Evolutionary conservation across 106 monocot species (phyloP).

Genomic region (Hemerocallis citrina): DNA sequence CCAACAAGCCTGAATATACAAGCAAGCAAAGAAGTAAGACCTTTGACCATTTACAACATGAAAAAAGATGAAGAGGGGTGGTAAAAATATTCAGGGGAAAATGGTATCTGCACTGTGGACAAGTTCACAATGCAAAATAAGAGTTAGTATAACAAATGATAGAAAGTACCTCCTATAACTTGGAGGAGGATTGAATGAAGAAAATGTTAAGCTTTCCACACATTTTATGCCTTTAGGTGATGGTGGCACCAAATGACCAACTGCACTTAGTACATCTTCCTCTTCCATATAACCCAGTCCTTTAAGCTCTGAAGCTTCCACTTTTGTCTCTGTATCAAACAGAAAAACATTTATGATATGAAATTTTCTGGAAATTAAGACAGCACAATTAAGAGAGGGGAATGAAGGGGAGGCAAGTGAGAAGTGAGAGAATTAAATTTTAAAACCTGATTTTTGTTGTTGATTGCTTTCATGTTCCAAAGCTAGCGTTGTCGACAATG

Average conservation of each 20-base stretch:
- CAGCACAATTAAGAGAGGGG: too few relatives aligned
- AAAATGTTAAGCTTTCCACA: conserved; percentile 61
- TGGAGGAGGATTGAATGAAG: conserved; percentile 93
- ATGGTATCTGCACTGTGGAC: too few relatives aligned
- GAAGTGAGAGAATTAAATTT: too few relatives aligned
- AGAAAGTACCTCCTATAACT: conserved; percentile 60
- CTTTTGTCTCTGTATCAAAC: too few relatives aligned
- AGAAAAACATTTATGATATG: too few relatives aligned
- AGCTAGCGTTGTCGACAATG: conserved; percentile 71
- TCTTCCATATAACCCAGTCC: conserved; percentile 65
- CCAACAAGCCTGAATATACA: conserved; percentile 50
- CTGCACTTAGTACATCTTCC: conserved; percentile 46
- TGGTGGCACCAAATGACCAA: conserved; percentile 36
- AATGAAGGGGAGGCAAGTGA: too few relatives aligned
- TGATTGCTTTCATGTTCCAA: conserved; percentile 71
- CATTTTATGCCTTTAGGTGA: conserved; percentile 48
- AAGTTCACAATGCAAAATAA: background rate
- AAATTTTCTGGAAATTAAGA: too few relatives aligned
- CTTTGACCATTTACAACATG: too few relatives aligned
- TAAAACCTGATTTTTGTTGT: conserved; percentile 51
- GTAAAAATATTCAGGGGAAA: background rate
- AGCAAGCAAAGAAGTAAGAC: too few relatives aligned
- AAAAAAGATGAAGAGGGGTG: too few relatives aligned
- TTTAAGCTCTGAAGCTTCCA: conserved; percentile 41
- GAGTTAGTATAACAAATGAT: background rate